phyloP scores from a whole-genome alignment of 2,329 filamentous ascomycete genomes.

The Aspergillus ruber region DNA sequence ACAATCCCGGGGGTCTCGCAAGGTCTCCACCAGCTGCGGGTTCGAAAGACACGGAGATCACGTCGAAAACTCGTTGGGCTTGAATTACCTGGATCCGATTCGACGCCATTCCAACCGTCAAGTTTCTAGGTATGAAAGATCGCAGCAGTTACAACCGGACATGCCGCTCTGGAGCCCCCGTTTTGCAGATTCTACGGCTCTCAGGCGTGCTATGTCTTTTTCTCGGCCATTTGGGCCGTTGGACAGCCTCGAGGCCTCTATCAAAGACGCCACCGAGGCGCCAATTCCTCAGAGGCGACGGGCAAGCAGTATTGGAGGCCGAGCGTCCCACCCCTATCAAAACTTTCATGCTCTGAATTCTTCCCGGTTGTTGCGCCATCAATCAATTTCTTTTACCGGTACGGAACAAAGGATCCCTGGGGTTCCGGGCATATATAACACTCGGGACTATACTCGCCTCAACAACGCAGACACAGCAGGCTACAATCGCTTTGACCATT shows the following conservation, averaged over 20 bases:
- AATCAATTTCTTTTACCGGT: too few relatives aligned
- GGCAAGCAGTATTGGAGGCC: neutral
- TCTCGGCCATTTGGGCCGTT: slow-evolving; percentile 11
- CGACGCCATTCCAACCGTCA: slow-evolving; percentile 16
- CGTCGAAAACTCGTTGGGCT: neutral
- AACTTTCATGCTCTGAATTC: too few relatives aligned
- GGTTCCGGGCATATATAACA: too few relatives aligned
- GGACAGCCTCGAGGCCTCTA: slow-evolving; percentile 5
- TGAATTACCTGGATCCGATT: slow-evolving; percentile 6
- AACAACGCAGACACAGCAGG: too few relatives aligned
- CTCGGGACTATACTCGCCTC: too few relatives aligned
- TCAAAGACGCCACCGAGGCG: neutral
- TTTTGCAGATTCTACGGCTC: slow-evolving; percentile 1
- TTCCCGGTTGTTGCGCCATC: too few relatives aligned
- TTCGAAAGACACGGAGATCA: slow-evolving; percentile 4
- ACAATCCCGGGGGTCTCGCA: neutral
- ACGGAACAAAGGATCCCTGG: too few relatives aligned
- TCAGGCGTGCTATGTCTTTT: slow-evolving; percentile 1
- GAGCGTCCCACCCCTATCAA: neutral
- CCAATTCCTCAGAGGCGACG: neutral
- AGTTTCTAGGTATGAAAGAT: neutral
- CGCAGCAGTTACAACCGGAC: slow-evolving; percentile 1
- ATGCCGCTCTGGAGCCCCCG: slow-evolving; percentile 10
- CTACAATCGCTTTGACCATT: too few relatives aligned
- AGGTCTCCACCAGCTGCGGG: neutral